A percentile compares a stretch with the other conserved stretches of the same genome.
These are phyloP conservation scores for Trichosporon ovoides DNA, from an alignment of 1,284 basidiomycete genomes.

Conservation along the genomic window DNA sequence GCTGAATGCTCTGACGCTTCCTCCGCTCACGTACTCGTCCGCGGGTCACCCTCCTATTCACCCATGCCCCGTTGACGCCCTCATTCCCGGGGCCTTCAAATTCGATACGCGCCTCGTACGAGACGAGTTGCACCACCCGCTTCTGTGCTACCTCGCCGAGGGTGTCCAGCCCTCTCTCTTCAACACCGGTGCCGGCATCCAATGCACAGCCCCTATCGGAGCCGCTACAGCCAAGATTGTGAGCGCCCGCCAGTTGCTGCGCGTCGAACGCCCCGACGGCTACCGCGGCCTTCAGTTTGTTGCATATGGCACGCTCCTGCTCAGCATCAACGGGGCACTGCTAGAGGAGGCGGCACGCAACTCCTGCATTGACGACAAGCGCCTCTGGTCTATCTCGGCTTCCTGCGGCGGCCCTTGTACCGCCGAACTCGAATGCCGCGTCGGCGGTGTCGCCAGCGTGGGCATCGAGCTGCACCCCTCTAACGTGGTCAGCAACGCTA, in stretches of 20 bases:
- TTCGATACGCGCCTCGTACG: slow-evolving; percentile 17
- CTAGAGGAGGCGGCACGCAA: slow-evolving; percentile 19
- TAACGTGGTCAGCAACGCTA: slow-evolving; percentile 17
- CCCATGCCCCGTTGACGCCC: slow-evolving; percentile 11
- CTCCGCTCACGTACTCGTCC: slow-evolving; percentile 10
- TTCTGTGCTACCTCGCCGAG: slow-evolving; percentile 20
- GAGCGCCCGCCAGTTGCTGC: slow-evolving; percentile 11
- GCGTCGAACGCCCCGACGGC: slow-evolving; percentile 17
- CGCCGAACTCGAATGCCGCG: slow-evolving; percentile 11
- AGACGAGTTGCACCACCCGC: slow-evolving; percentile 19
- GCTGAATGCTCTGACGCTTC: slow-evolving; percentile 15
- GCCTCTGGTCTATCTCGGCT: slow-evolving; percentile 13
- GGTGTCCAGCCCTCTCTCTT: slow-evolving; percentile 11
- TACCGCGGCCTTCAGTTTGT: slow-evolving; percentile 18
- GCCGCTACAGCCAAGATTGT: slow-evolving; percentile 8
- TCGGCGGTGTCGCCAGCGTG: slow-evolving; percentile 14
- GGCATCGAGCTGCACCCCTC: slow-evolving; percentile 20
- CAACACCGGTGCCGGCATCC: slow-evolving; percentile 6
- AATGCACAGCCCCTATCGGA: slow-evolving; percentile 3
- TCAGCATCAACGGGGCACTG: slow-evolving; percentile 15
- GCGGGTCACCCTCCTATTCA: slow-evolving; percentile 11
- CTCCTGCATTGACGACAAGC: slow-evolving; percentile 11
- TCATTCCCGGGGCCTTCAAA: slow-evolving; percentile 9
- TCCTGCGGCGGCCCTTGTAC: slow-evolving; percentile 1
- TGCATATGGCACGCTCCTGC: slow-evolving; percentile 16